phyloP scores from a whole-genome alignment of 2,329 filamentous ascomycete species.

The Fusarium sp. region DNA sequence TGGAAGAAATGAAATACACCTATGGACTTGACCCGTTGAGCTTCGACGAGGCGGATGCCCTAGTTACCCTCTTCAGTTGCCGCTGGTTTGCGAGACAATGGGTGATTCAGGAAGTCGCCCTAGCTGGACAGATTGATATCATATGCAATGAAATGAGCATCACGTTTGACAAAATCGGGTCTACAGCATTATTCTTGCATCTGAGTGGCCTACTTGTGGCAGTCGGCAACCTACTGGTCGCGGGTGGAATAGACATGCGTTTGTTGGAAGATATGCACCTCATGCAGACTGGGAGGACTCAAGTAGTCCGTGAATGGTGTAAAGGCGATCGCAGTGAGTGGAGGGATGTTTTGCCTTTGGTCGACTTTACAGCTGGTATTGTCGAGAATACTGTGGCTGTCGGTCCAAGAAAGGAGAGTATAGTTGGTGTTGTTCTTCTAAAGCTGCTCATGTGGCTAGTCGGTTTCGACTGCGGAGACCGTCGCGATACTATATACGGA shows the following conservation, averaged over 20 bases:
- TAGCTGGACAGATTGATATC: not conserved
- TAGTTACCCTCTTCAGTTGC: not conserved
- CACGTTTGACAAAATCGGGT: not conserved
- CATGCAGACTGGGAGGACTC: not conserved
- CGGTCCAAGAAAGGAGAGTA: not conserved
- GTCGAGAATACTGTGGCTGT: not conserved
- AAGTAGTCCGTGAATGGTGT: not conserved
- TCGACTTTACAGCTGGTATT: constrained; percentile 1
- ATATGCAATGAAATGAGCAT: not conserved
- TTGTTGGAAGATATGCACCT: not conserved
- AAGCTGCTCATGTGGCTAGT: not conserved
- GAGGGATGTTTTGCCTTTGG: not conserved
- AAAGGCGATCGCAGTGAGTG: not conserved
- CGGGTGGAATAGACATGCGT: not conserved
- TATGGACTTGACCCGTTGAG: not conserved
- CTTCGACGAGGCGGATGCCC: not conserved
- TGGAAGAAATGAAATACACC: not conserved
- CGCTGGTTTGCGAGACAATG: not conserved
- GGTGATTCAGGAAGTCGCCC: not conserved
- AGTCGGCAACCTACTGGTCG: not conserved
- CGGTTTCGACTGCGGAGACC: not conserved
- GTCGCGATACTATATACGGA: not conserved
- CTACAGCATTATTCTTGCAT: not conserved
- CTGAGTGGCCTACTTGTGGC: not conserved
- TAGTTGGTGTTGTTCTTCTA: not conserved